phyloP scores from a whole-genome alignment of 768 basidiomycete species.

The Russula compacta region DNA sequence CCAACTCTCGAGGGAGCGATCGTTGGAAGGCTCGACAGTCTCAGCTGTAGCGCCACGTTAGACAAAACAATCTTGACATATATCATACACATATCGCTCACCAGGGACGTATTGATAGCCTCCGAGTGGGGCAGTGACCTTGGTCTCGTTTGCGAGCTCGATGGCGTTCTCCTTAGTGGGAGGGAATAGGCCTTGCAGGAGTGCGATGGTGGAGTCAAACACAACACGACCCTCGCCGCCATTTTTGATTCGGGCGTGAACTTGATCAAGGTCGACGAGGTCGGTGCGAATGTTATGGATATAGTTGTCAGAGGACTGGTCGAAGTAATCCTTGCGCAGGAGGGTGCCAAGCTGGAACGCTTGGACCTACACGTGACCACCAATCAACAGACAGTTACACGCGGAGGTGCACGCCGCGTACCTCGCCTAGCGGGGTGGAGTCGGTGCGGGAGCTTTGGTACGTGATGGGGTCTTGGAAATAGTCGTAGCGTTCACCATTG shows the following conservation, averaged over 20 bases:
- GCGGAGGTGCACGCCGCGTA: constrained; percentile 25
- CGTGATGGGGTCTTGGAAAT: constrained; percentile 61
- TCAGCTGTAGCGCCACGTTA: constrained; percentile 40
- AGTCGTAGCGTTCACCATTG: constrained; percentile 66
- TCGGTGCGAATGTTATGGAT: constrained; percentile 57
- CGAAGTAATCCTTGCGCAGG: constrained; percentile 61
- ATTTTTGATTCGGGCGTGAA: constrained; percentile 72
- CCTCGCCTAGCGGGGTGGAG: constrained; percentile 71
- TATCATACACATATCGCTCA: constrained; percentile 22
- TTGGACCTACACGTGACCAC: constrained; percentile 40
- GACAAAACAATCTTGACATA: not conserved
- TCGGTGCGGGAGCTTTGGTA: constrained; percentile 55
- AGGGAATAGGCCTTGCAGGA: constrained; percentile 81
- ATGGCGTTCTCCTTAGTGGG: constrained; percentile 67
- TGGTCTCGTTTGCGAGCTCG: constrained; percentile 68
- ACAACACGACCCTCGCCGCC: constrained; percentile 81
- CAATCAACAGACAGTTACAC: not conserved
- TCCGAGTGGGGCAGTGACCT: constrained; percentile 60
- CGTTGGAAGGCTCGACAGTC: constrained; percentile 79
- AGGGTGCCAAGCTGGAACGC: constrained; percentile 53
- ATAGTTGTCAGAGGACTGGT: constrained; percentile 55
- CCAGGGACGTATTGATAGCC: constrained; percentile 87
- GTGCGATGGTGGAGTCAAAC: constrained; percentile 77
- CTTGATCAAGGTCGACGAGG: constrained; percentile 62
- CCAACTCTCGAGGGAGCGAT: constrained; percentile 80